Base-by-base conservation (phyloP, 2,329 filamentous ascomycete species). In the Arthrinium puccinioides region DNA sequence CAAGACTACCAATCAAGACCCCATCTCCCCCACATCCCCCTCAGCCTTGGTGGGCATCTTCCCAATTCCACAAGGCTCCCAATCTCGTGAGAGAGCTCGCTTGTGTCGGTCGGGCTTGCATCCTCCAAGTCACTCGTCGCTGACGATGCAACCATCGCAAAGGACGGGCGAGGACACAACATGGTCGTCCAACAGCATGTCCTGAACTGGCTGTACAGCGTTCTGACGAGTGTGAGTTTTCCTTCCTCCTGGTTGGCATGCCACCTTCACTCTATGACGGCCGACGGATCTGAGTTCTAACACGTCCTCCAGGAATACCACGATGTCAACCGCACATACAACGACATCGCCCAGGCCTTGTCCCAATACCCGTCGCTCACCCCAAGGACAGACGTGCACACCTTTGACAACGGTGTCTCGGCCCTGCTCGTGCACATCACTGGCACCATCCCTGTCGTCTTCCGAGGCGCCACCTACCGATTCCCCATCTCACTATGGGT, bases 401-500 rank as follows among this genome's bases (percentile, higher is more conserved):
- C 90, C 39, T 94, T 89, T 58, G 84, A 95, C 50, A 86, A 86
- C 69, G 92, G 92, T 53, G 69, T 75, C 46, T 90, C 88, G 10
- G 86, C 88, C 34, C 76, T 98, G 21, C 81, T 98, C 38, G 71
- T 98, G 34, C 85, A 87, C 49, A 74, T 98, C 37, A 78, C 79
- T 26, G 92, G 92, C 47, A 97, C 89, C 4, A 65, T 98, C 25
- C 89, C 92, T n/a, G 89, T 94, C 42, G 70, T 75, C 49, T 98
- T 97, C 64, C 82, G 90, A 52, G 90, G 89, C 54, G 82, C 79
- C 20, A 84, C 81, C 5, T 98, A 97, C 62, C 78, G 87, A 47
- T 97, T 97, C 52, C 92, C 92, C 16, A 70, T 98, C 46, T 84
- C 86, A 45, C 63, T 97, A 74, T 97, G 92, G 90, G 72, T 97